phyloP scores from a whole-genome alignment of 495 filamentous ascomycete species.

The Penicillium diatomitis region DNA sequence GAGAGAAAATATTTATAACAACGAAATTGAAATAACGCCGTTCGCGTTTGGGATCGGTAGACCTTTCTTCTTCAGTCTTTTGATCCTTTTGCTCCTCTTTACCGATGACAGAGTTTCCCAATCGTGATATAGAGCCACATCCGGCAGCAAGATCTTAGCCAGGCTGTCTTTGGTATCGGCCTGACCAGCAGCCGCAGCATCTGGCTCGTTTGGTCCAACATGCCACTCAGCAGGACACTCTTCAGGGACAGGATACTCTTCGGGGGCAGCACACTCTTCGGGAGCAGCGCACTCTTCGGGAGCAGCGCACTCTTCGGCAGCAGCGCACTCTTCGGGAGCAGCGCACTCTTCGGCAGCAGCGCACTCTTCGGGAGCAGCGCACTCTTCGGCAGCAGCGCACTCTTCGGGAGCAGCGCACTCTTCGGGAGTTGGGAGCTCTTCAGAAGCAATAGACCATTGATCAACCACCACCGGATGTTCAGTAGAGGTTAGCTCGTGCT shows the following conservation, averaged over 20 bases:
- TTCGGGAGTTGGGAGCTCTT: too few relatives aligned
- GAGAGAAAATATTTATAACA: background rate
- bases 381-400: too few relatives aligned
- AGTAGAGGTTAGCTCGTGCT: background rate
- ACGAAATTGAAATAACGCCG: background rate
- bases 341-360: too few relatives aligned
- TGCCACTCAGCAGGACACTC: background rate
- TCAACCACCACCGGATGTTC: background rate
- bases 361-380: too few relatives aligned
- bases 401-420: too few relatives aligned
- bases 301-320: too few relatives aligned
- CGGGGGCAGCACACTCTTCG: too few relatives aligned
- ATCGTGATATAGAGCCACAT: background rate
- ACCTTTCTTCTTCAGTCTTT: background rate
- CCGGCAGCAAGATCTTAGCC: background rate
- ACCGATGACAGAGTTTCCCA: background rate
- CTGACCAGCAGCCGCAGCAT: background rate
- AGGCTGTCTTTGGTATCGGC: background rate
- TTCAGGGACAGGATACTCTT: too few relatives aligned
- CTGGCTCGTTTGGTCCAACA: background rate
- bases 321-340: too few relatives aligned
- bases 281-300: too few relatives aligned
- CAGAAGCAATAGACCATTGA: too few relatives aligned
- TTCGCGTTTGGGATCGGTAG: background rate
- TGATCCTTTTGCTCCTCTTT: background rate